These are phyloP conservation scores for Blastomyces gilchristii DNA, from an alignment of 2,329 filamentous ascomycete species.

Conservation along the genomic window DNA sequence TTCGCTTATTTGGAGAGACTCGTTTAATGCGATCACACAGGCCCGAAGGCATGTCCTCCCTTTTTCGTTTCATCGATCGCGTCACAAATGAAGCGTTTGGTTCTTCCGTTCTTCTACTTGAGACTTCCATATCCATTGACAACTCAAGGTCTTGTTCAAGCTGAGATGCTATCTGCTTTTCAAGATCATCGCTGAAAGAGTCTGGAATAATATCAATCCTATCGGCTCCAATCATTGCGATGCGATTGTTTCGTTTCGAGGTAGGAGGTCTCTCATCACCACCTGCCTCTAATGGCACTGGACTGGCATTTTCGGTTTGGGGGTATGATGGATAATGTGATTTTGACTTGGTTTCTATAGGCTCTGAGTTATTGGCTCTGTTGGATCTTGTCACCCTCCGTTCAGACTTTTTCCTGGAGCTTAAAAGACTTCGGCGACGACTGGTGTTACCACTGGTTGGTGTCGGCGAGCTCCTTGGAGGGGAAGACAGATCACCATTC, in stretches of 20 bases:
- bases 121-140: conserved; percentile 24
- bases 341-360: too few relatives aligned
- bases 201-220: conserved; percentile 22
- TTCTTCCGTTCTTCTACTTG: background rate
- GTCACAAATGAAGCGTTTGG: conserved; percentile 8
- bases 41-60: background rate
- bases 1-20: background rate
- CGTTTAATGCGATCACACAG: conserved; percentile 6
- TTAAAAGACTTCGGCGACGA: background rate
- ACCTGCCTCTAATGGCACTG: background rate
- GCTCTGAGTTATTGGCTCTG: background rate
- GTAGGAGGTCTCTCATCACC: background rate
- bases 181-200: conserved; percentile 33
- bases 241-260: background rate
- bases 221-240: background rate
- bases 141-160: conserved; percentile 36
- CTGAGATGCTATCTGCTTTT: conserved; percentile 37
- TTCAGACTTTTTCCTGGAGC: background rate
- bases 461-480: conserved; percentile 1
- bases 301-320: background rate
- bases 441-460: background rate
- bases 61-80: conserved; percentile 25
- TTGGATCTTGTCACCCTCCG: background rate
- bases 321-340: background rate
- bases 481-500: background rate